These are phyloP conservation scores for Hyaloraphidium curvatum DNA, from an alignment of 192 early-diverging fungal species.

Conservation along the genomic window DNA sequence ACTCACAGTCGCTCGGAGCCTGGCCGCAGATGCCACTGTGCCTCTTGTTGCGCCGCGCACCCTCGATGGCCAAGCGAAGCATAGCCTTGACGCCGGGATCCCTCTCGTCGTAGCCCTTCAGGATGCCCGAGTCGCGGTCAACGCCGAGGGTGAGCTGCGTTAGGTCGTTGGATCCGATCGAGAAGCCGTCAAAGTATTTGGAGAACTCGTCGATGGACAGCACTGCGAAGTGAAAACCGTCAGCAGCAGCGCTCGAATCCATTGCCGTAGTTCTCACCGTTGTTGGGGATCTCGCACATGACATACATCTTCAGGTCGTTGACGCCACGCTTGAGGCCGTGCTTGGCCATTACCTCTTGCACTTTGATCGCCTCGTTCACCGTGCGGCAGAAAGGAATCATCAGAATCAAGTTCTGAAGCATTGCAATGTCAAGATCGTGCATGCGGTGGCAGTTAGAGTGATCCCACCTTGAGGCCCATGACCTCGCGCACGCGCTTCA, in stretches of 20 bases:
- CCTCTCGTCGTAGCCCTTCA: conserved; percentile 8
- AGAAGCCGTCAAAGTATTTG: conserved; percentile 12
- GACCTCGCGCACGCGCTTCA: conserved; percentile 5
- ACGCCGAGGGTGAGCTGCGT: conserved; percentile 9
- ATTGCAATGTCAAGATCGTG: too few relatives aligned
- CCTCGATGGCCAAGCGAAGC: not conserved
- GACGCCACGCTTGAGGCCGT: conserved; percentile 5
- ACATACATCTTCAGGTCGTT: conserved; percentile 9
- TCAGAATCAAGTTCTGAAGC: conserved; percentile 7
- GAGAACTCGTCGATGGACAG: conserved; percentile 8
- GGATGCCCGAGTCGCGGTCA: conserved; percentile 7
- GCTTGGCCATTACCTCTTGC: conserved; percentile 6
- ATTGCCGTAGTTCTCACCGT: too few relatives aligned
- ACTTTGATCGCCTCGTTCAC: conserved; percentile 5
- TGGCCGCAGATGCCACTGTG: conserved; percentile 1
- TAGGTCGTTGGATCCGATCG: conserved; percentile 10
- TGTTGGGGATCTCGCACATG: conserved; percentile 12
- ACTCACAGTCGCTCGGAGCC: not conserved
- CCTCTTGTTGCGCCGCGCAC: not conserved
- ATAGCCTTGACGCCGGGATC: conserved; percentile 6
- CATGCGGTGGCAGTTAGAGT: too few relatives aligned
- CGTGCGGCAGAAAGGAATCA: conserved; percentile 12
- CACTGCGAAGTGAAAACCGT: too few relatives aligned
- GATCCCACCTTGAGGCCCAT: conserved; percentile 7
- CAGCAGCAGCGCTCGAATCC: too few relatives aligned